Conservation (phyloP, 306 rosid genomes). For the Pachyrhizus erosus region DNA sequence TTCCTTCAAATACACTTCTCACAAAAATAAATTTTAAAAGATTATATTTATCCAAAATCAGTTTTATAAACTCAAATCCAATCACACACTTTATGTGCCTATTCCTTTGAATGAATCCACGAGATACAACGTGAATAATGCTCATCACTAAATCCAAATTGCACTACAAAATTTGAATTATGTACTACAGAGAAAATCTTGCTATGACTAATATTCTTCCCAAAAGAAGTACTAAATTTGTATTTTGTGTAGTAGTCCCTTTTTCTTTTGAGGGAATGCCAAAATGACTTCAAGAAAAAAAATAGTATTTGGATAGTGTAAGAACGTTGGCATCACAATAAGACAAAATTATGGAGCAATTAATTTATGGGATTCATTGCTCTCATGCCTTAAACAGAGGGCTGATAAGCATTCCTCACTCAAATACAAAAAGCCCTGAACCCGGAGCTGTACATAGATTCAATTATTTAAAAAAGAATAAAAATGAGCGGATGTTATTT, state of each 20-base stretch:
- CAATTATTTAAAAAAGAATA: neutral
- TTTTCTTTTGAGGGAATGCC: neutral
- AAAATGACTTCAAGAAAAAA: neutral
- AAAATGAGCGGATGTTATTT: neutral
- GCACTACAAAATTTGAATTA: neutral
- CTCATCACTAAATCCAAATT: neutral
- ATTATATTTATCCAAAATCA: neutral
- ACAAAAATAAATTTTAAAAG: neutral
- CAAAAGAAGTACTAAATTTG: neutral
- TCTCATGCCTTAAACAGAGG: neutral
- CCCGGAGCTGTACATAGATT: neutral
- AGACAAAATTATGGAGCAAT: neutral
- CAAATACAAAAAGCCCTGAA: neutral
- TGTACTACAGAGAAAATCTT: neutral
- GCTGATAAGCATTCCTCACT: constrained; percentile 1
- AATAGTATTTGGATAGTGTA: neutral
- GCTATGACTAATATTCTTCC: neutral
- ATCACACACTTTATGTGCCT: neutral
- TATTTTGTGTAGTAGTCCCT: no score
- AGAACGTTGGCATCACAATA: neutral
- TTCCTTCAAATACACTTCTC: neutral
- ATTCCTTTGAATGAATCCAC: neutral
- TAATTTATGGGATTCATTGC: neutral
- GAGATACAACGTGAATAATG: neutral
- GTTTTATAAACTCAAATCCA: neutral